Conservation (phyloP, 352 stramenopile genomes). For the Achlya hypogyna region DNA sequence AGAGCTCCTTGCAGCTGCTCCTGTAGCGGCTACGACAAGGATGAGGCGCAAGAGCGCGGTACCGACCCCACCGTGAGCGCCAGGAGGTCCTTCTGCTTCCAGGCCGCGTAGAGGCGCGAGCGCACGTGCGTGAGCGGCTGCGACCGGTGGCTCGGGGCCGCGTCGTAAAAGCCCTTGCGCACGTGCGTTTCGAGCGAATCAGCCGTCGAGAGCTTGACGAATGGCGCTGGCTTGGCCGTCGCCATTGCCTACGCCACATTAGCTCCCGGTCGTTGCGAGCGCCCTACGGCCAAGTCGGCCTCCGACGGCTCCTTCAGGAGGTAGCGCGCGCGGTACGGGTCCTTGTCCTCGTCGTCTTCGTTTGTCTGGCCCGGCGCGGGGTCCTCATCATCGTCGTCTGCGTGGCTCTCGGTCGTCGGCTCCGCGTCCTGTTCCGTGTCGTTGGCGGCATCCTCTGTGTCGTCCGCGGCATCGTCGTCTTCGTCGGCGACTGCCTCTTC, state of each 20-base stretch:
- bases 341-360: constrained; percentile 23
- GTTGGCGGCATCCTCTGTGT: constrained; percentile 19
- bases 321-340: constrained; percentile 57
- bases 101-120: constrained; percentile 37
- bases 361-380: constrained; percentile 10
- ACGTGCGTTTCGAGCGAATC: constrained; percentile 16
- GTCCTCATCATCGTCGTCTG: constrained; percentile 27
- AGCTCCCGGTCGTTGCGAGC: constrained; percentile 33
- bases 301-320: constrained; percentile 41
- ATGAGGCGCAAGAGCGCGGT: constrained; percentile 24
- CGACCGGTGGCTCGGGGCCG: not conserved
- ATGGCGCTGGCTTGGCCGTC: constrained; percentile 17
- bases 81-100: constrained; percentile 31
- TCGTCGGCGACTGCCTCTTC: constrained; percentile 29
- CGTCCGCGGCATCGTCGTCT: constrained; percentile 20
- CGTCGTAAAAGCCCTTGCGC: not conserved
- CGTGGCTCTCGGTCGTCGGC: constrained; percentile 10
- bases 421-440: constrained; percentile 22
- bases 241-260: constrained; percentile 23
- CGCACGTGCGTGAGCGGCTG: constrained; percentile 36
- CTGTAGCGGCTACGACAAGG: constrained; percentile 36
- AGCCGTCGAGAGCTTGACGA: constrained; percentile 30
- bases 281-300: constrained; percentile 34
- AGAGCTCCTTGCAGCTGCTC: constrained; percentile 43
- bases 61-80: not conserved